These are phyloP conservation scores for Zygosaccharomyces gambellarensis DNA, from an alignment of 805 yeast genomes.

Conservation along the genomic window DNA sequence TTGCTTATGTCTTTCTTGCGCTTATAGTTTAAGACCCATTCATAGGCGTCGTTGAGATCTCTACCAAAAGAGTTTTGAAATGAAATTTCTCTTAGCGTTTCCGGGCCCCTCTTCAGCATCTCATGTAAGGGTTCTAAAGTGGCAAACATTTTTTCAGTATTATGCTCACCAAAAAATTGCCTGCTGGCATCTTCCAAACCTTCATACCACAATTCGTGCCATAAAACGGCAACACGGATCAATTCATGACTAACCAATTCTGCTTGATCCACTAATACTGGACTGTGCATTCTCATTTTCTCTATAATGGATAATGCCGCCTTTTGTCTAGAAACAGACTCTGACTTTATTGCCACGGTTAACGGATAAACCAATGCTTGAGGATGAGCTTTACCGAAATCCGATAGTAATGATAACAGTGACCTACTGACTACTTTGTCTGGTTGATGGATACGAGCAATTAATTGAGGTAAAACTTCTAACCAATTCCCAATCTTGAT, in stretches of 20 bases:
- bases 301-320: slow-evolving; percentile 91
- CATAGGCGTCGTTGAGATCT: slow-evolving; percentile 86
- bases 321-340: slow-evolving; percentile 78
- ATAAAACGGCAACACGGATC: slow-evolving; percentile 88
- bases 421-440: slow-evolving; percentile 78
- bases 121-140: slow-evolving; percentile 85
- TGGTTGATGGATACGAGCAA: slow-evolving; percentile 95
- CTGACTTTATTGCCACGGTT: slow-evolving; percentile 93
- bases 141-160: slow-evolving; percentile 89
- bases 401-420: slow-evolving; percentile 72
- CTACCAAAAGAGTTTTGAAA: slow-evolving; percentile 92
- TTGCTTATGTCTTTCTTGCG: slow-evolving; percentile 82
- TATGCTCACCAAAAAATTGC: slow-evolving; percentile 87
- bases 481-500: slow-evolving; percentile 91
- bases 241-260: slow-evolving; percentile 91
- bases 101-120: slow-evolving; percentile 81
- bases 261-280: slow-evolving; percentile 82
- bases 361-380: slow-evolving; percentile 94
- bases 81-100: slow-evolving; percentile 86
- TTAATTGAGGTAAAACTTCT: slow-evolving; percentile 91
- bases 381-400: slow-evolving; percentile 92
- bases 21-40: slow-evolving; percentile 85
- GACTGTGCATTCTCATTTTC: slow-evolving; percentile 84
- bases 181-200: slow-evolving; percentile 96
- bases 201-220: slow-evolving; percentile 99